phyloP scores from a whole-genome alignment of 78 protist species.

The Planoprotostelium fungivorum region DNA sequence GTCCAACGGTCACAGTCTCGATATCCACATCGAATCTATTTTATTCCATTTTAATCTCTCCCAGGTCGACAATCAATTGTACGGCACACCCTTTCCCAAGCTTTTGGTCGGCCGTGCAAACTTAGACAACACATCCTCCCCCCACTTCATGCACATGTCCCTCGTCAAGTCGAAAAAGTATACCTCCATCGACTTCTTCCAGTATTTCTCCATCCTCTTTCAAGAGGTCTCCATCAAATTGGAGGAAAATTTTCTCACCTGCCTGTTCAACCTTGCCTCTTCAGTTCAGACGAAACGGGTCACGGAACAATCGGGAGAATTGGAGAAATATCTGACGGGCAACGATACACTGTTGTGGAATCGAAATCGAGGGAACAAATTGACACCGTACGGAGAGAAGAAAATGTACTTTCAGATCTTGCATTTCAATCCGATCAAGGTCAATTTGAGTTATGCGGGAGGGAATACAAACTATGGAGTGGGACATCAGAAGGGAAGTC shows the following conservation, averaged over 20 bases:
- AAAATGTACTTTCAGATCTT: constrained; percentile 54
- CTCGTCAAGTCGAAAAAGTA: constrained; percentile 30
- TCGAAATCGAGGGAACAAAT: constrained; percentile 13
- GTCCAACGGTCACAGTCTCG: no score
- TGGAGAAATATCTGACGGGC: background rate
- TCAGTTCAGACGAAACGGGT: constrained; percentile 8
- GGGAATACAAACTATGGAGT: background rate
- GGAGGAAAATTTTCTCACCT: constrained; percentile 54
- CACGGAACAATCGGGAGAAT: background rate
- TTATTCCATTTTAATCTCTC: no score
- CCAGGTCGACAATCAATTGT: constrained; percentile 57
- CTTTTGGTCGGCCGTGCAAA: background rate
- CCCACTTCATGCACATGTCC: constrained; percentile 28
- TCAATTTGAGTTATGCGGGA: constrained; percentile 20
- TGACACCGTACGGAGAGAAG: constrained; percentile 7
- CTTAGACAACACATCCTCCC: no score
- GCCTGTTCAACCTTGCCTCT: constrained; percentile 19
- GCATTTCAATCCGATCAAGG: constrained; percentile 51
- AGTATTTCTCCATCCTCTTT: constrained; percentile 42
- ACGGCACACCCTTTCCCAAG: constrained; percentile 48
- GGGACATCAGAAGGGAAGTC: constrained; percentile 30
- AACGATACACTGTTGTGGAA: constrained; percentile 1
- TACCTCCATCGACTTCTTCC: constrained; percentile 49
- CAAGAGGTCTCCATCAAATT: constrained; percentile 48
- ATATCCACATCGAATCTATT: no score